These are phyloP conservation scores for Oxyria digyna DNA, from an alignment of 148 eudicot species.

Conservation along the genomic window DNA sequence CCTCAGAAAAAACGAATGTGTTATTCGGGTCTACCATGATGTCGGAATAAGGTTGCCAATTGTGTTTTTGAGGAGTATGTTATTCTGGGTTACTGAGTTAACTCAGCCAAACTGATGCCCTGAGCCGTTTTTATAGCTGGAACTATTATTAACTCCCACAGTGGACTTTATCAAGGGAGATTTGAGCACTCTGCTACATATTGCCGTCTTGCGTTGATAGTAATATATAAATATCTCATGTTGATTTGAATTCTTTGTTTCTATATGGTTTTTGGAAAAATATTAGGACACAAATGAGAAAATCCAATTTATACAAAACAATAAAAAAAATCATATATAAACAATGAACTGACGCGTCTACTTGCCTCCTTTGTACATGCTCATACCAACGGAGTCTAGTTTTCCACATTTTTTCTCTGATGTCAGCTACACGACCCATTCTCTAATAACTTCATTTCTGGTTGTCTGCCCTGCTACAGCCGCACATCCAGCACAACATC, in stretches of 20 bases:
- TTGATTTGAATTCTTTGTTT: background rate
- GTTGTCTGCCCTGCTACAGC: no score
- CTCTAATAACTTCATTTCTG: no score
- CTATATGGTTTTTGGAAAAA: no score
- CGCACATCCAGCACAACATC: no score
- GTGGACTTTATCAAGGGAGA: background rate
- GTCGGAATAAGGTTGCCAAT: constrained; percentile 9
- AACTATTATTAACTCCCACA: background rate
- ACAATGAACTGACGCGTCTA: background rate
- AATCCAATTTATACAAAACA: background rate
- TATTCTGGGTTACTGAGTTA: constrained; percentile 1
- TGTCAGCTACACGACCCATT: no score
- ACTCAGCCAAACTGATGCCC: constrained; percentile 3
- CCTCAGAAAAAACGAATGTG: background rate
- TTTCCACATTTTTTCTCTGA: no score
- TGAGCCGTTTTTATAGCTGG: background rate
- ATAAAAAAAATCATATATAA: background rate
- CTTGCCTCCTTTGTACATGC: no score
- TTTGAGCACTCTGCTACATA: background rate
- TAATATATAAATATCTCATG: background rate
- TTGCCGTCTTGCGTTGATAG: background rate
- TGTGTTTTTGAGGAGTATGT: background rate
- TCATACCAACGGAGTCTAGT: background rate
- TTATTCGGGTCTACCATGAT: background rate
- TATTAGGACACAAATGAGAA: no score